Base-by-base conservation (phyloP, 768 basidiomycete genomes). In the Tricholoma sp. region DNA sequence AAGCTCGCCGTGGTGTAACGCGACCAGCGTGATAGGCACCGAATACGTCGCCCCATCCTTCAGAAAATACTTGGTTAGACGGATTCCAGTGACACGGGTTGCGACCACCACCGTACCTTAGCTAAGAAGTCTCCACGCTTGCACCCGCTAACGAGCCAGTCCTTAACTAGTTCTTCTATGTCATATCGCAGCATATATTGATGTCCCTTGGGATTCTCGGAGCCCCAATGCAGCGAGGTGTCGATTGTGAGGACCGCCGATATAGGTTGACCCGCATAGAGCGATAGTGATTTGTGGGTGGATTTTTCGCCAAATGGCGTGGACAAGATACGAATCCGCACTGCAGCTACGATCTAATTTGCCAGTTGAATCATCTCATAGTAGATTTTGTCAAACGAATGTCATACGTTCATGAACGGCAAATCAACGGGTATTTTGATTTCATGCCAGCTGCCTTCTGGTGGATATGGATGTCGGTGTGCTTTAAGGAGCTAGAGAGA, bases 191-290 rank as follows among this genome's bases (percentile, higher is more conserved):
- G 77, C 39, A 70, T 64, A 65, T 85, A 88, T 53, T 68, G 70
- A 18, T 68, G 71, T 29, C 68, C 61, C 49, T 71, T 65, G 65
- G 79, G 71, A 32, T 68, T 67, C 56, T 77, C 68, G 61, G 78
- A 74, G 32, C 85, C 80, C 94, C 93, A 95, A 59, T 87, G 84
- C 64, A 91, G 87, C 3, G 87, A 86, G 0, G 88, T 90, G 34
- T 74, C 75, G 28, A 98, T 82, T 1, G 74, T 77, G 33, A 97
- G 70, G 10, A 74, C 75, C 1, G 85, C 85, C 15, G 82, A 74
- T n/a, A 96, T 80, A 0, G 94, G 90, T 62, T 95, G 91, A 0
- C 95, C 95, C 20, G 94, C 93, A 63, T 91, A 94, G 61, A 89
- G 72, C 2, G 80, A 75, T 4, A 71, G 66, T 12, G 68, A 54